phyloP scores from a whole-genome alignment of 2,329 filamentous ascomycete genomes.

The Aureobasidium mangrovei region DNA sequence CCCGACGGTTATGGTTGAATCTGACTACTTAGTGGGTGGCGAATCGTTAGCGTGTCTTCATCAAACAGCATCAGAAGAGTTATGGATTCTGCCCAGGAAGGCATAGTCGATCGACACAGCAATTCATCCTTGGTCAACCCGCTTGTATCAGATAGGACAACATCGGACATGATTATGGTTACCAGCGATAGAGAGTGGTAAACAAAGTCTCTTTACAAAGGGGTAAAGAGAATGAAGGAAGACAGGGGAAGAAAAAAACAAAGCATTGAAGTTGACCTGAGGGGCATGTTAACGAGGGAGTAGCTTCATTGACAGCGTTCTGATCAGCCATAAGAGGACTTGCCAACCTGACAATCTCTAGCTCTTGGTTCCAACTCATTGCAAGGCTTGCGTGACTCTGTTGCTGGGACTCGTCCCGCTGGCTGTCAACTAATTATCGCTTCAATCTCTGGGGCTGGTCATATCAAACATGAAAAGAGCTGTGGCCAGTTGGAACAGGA shows the following conservation, averaged over 20 bases:
- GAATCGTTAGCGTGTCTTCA: not conserved
- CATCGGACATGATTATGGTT: not conserved
- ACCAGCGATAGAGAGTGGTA: not conserved
- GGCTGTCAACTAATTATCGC: not conserved
- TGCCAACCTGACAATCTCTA: constrained; percentile 1
- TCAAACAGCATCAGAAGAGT: constrained; percentile 5
- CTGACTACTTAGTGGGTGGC: not conserved
- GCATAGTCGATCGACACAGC: constrained; percentile 2
- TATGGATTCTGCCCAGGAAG: not conserved
- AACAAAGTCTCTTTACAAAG: not conserved
- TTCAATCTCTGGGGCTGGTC: not conserved
- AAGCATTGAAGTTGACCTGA: not conserved
- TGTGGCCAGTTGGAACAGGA: not conserved
- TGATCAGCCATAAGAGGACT: not conserved
- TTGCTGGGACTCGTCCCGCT: not conserved
- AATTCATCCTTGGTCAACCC: not conserved
- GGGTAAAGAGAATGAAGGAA: not conserved
- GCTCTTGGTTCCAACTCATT: not conserved
- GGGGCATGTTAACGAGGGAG: not conserved
- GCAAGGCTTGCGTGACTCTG: not conserved
- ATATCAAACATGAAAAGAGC: not conserved
- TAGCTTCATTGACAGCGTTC: not conserved
- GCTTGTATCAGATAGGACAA: constrained; percentile 1
- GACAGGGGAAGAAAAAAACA: not conserved
- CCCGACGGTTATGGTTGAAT: not conserved